A percentile compares a stretch with the other conserved stretches of the same genome.
phyloP scores from a whole-genome alignment of 345 rosid species.

The Erysimum cheiranthoides region DNA sequence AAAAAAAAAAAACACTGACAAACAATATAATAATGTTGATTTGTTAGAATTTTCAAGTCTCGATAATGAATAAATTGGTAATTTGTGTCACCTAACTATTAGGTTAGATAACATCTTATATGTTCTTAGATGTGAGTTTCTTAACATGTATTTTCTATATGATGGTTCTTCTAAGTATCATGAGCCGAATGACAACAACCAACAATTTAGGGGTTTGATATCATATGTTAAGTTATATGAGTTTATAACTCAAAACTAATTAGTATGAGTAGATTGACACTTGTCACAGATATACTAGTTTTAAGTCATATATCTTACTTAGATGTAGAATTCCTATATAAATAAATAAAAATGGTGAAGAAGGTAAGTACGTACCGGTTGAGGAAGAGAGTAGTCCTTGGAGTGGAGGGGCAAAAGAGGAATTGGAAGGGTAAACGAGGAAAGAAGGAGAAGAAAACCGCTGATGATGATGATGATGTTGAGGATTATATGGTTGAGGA shows the following conservation, averaged over 20 bases:
- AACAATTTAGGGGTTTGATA: not conserved
- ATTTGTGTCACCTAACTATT: not conserved
- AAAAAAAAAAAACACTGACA: not conserved
- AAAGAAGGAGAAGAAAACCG: conserved; percentile 58
- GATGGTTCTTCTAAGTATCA: not conserved
- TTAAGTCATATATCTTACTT: not conserved
- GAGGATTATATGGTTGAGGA: conserved; percentile 55
- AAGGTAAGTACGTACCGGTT: conserved; percentile 51
- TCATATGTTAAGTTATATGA: not conserved
- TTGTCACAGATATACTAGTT: not conserved
- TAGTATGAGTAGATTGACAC: not conserved
- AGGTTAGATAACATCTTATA: not conserved
- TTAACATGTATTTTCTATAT: not conserved
- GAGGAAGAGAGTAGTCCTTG: conserved; percentile 44
- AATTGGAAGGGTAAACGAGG: conserved; percentile 44
- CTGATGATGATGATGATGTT: conserved; percentile 56
- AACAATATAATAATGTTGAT: not conserved
- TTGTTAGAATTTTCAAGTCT: not conserved
- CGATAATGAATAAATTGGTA: not conserved
- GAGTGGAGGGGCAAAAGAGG: conserved; percentile 39
- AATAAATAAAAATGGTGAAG: not conserved
- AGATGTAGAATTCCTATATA: not conserved
- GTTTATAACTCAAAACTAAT: not conserved
- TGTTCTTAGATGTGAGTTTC: not conserved
- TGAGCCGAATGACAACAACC: not conserved